phyloP scores from a whole-genome alignment of 2,329 filamentous ascomycete species.

The Colletotrichum eleusines region DNA sequence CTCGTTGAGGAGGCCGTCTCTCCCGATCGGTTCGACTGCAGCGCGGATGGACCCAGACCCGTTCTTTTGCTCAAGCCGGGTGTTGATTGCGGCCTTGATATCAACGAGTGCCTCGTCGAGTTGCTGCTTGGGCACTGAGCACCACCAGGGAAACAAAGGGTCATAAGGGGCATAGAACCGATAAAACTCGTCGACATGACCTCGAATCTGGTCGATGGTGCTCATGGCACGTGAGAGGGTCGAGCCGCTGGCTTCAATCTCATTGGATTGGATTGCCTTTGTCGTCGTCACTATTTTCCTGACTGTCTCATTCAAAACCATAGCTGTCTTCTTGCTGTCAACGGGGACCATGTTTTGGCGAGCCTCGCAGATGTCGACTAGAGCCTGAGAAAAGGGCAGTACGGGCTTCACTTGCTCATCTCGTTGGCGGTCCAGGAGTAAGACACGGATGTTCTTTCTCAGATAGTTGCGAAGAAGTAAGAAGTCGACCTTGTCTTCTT shows the following conservation, averaged over 20 bases:
- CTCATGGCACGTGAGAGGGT: constrained; percentile 46
- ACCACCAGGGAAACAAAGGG: constrained; percentile 70
- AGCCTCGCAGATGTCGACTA: constrained; percentile 61
- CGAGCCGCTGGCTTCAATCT: constrained; percentile 44
- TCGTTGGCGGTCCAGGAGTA: constrained; percentile 49
- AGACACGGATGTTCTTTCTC: constrained; percentile 45
- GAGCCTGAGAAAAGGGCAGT: constrained; percentile 57
- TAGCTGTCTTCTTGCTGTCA: constrained; percentile 57
- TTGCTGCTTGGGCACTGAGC: constrained; percentile 56
- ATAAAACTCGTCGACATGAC: constrained; percentile 60
- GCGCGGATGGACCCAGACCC: constrained; percentile 31
- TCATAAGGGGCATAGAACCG: constrained; percentile 67
- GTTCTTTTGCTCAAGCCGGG: constrained; percentile 48
- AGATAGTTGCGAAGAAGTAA: constrained; percentile 63
- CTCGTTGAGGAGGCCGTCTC: constrained; percentile 62
- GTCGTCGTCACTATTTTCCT: constrained; percentile 50
- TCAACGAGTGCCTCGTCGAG: constrained; percentile 53
- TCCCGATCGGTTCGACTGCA: constrained; percentile 67
- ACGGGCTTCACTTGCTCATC: constrained; percentile 54
- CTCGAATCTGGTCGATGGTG: constrained; percentile 56
- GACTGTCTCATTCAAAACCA: constrained; percentile 53
- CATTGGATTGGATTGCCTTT: constrained; percentile 50
- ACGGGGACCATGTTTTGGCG: constrained; percentile 60
- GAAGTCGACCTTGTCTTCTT: constrained; percentile 62
- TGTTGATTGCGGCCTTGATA: constrained; percentile 54